A percentile compares a stretch with the other conserved stretches of the same genome.
These are phyloP conservation scores for Colletotrichum chrysophilum DNA, from an alignment of 2,329 filamentous ascomycete species.

Conservation along the genomic window DNA sequence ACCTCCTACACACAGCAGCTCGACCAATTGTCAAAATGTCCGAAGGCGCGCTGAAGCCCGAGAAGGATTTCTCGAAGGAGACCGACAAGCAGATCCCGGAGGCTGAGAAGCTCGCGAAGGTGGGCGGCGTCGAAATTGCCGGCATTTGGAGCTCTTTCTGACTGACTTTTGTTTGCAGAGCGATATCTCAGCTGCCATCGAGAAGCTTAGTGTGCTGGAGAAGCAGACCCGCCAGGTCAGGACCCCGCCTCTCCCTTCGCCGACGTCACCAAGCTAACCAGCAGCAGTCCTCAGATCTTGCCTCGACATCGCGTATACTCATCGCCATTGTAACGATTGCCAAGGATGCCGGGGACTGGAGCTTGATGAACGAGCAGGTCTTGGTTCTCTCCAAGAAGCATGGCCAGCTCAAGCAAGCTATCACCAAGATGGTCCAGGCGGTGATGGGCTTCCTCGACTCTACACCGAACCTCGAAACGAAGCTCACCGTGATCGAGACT, in stretches of 20 bases:
- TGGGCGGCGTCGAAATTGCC: slow-evolving; percentile 39
- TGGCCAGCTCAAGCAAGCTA: slow-evolving; percentile 98
- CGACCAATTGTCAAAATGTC: slow-evolving; percentile 66
- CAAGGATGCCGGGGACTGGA: slow-evolving; percentile 93
- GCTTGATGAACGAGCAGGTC: slow-evolving; percentile 94
- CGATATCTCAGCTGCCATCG: slow-evolving; percentile 85
- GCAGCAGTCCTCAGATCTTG: slow-evolving; percentile 85
- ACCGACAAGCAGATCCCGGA: slow-evolving; percentile 91
- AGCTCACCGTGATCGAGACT: slow-evolving; percentile 93
- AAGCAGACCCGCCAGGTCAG: slow-evolving; percentile 95
- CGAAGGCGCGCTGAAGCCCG: slow-evolving; percentile 84
- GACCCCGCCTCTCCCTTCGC: slow-evolving; percentile 12
- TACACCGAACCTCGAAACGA: slow-evolving; percentile 83
- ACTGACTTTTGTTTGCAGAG: slow-evolving; percentile 46
- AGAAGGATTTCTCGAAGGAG: slow-evolving; percentile 99
- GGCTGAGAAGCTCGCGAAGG: slow-evolving; percentile 87
- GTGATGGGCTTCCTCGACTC: slow-evolving; percentile 92
- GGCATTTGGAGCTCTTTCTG: background rate
- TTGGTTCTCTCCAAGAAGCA: slow-evolving; percentile 98
- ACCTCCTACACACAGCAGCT: background rate
- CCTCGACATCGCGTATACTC: slow-evolving; percentile 89
- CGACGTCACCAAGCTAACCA: slow-evolving; percentile 28
- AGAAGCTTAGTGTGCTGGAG: slow-evolving; percentile 90
- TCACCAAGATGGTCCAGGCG: slow-evolving; percentile 98
- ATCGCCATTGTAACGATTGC: slow-evolving; percentile 91